Evolutionary conservation across 192 early-diverging fungal species (phyloP).

Genomic region (Backusella parvicylindrica): DNA sequence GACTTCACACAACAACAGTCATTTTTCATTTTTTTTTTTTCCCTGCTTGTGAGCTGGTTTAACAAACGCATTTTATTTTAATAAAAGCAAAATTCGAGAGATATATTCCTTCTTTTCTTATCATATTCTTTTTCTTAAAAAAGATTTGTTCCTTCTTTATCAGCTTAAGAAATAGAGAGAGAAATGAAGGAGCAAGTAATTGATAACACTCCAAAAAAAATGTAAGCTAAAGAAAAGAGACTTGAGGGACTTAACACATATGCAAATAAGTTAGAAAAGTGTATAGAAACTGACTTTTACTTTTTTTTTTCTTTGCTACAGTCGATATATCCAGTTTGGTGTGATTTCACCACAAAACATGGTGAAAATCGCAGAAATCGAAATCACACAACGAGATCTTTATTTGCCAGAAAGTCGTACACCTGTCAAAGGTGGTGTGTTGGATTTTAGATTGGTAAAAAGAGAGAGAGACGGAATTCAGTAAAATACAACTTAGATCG

Average conservation of each 20-base stretch:
- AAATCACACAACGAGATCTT: slow-evolving; percentile 87
- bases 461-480: neutral
- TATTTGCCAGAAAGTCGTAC: slow-evolving; percentile 67
- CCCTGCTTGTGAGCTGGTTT: neutral
- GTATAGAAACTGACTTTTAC: neutral
- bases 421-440: slow-evolving; percentile 82
- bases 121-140: neutral
- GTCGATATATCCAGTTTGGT: slow-evolving; percentile 93
- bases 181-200: slow-evolving; percentile 80
- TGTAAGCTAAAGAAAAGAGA: slow-evolving; percentile 47
- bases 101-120: neutral
- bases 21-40: neutral
- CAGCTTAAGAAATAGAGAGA: neutral
- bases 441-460: slow-evolving; percentile 82
- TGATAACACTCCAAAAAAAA: slow-evolving; percentile 67
- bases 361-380: slow-evolving; percentile 85
- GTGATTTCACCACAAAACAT: slow-evolving; percentile 87
- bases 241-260: too few species aligned
- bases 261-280: neutral
- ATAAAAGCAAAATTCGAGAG: neutral
- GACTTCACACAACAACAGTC: neutral
- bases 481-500: neutral
- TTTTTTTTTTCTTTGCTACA: slow-evolving; percentile 28
- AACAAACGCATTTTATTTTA: neutral
- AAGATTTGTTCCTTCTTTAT: neutral